phyloP scores from a whole-genome alignment of 176 grass and related monocot genomes.

The Eragrostis nindensis region DNA sequence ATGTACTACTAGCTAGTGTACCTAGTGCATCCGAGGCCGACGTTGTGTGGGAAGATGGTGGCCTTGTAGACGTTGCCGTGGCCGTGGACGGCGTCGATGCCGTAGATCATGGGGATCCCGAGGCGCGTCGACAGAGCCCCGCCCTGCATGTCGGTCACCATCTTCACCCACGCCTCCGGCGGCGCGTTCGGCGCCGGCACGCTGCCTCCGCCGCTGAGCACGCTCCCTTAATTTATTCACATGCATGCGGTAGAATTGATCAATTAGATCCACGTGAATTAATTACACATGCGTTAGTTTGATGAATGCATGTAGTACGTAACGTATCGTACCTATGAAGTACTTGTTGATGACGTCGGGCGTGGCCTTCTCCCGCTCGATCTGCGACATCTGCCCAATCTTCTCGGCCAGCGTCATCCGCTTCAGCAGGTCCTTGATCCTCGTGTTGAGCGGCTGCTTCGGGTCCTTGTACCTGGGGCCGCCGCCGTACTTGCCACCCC shows the following conservation, averaged over 20 bases:
- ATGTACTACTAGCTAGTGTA: not conserved
- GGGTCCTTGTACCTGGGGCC: constrained; percentile 54
- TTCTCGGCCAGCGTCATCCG: constrained; percentile 67
- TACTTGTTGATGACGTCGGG: constrained; percentile 50
- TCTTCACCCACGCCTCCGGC: constrained; percentile 53
- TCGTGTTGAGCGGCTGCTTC: constrained; percentile 39
- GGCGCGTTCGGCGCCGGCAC: constrained; percentile 47
- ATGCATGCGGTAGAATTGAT: too few relatives aligned
- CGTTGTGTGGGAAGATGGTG: constrained; percentile 66
- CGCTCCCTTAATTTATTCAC: constrained; percentile 40
- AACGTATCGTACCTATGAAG: constrained; percentile 38
- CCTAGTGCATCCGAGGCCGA: constrained; percentile 16
- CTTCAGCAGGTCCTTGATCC: constrained; percentile 49
- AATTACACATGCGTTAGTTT: too few relatives aligned
- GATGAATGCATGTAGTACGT: not conserved
- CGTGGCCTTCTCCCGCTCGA: constrained; percentile 58
- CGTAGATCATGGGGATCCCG: constrained; percentile 91
- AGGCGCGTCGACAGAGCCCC: constrained; percentile 49
- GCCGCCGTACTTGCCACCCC: not conserved
- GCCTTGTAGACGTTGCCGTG: constrained; percentile 89
- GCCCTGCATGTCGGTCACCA: constrained; percentile 56
- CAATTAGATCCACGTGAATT: too few relatives aligned
- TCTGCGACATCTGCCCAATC: constrained; percentile 46
- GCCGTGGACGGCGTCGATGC: constrained; percentile 92
- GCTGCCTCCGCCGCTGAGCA: constrained; percentile 65